Evolutionary conservation across 495 filamentous ascomycete genomes (phyloP).

Genomic region (Trichoderma reesei): DNA sequence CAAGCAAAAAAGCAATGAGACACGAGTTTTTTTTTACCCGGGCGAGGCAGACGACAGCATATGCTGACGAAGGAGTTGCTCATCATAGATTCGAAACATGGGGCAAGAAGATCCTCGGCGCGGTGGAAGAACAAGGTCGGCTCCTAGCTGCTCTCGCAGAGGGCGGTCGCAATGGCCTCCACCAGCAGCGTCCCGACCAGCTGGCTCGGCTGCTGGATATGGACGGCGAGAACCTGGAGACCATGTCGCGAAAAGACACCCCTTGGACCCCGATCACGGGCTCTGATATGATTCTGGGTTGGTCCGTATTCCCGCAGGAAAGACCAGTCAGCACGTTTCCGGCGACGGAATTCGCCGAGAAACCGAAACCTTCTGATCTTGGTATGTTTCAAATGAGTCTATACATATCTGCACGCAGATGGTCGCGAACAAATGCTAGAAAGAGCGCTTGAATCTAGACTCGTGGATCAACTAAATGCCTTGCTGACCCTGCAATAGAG

Average conservation of each 20-base stretch:
- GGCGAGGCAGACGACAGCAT: too few relatives aligned
- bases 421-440: neutral
- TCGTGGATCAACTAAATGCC: neutral
- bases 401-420: neutral
- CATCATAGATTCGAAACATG: slow-evolving; percentile 6
- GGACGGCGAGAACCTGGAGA: slow-evolving; percentile 6
- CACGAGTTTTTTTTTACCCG: too few relatives aligned
- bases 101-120: slow-evolving; percentile 6
- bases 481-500: neutral
- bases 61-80: neutral
- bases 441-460: neutral
- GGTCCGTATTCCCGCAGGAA: slow-evolving; percentile 7
- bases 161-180: neutral
- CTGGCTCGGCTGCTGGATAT: neutral
- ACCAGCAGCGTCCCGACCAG: neutral
- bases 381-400: neutral
- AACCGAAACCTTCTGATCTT: neutral
- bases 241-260: slow-evolving; percentile 9
- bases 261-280: slow-evolving; percentile 10
- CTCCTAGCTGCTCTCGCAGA: neutral
- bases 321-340: slow-evolving; percentile 1
- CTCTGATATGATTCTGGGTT: slow-evolving; percentile 8
- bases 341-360: neutral
- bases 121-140: neutral
- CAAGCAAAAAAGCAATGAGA: too few relatives aligned